Evolutionary conservation across 164 flowering plant genomes (phyloP), one percentile per base, ranked within the genome.

Genomic region (Nymphaea colorata): DNA sequence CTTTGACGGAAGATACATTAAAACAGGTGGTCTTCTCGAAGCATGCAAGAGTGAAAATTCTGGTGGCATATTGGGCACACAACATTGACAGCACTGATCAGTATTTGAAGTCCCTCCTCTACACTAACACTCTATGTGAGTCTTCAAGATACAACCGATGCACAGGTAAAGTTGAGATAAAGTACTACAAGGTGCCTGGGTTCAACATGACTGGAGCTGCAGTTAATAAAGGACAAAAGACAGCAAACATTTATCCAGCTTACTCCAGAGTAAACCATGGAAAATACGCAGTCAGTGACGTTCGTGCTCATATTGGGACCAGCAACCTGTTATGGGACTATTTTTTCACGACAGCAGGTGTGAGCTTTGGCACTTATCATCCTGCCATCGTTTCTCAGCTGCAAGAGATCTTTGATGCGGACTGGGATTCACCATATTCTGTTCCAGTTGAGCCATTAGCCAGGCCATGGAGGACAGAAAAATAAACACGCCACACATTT

Each of bases 271-370:
- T 91, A 41, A 91, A 93, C 79, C 98, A 93, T 71, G 97, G 93
- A 18, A 93, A 93, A 67, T 93, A 87, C 68, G 93, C 91, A 57
- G 98, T 91, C 10, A 91, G 96, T 64, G 86, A 89, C 67, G 81
- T 81, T 2, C 73, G 96, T 63, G 97, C 95, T 2, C 97, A 93
- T 75, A 87, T 93, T 42, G 89, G 94, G 59, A 93, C 97, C n/a
- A 93, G 96, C 79, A 93, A 93, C 72, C 91, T 93, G 14, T 51
- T 89, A 25, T 93, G 98, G 98, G 98, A 93, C 73, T 93, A 93
- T 75, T 93, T 91, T 76, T 93, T 87, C 67, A 59, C 89, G 18
- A 91, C 97, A 0, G 82, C 91, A 10, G 97, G 97, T 41, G 84
- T 89, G 64, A 86, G 97, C 75, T 91, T 93, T 65, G 98, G 98